Conservation (phyloP, 2,329 filamentous ascomycete species). For the Fusarium pseudograminearum region DNA sequence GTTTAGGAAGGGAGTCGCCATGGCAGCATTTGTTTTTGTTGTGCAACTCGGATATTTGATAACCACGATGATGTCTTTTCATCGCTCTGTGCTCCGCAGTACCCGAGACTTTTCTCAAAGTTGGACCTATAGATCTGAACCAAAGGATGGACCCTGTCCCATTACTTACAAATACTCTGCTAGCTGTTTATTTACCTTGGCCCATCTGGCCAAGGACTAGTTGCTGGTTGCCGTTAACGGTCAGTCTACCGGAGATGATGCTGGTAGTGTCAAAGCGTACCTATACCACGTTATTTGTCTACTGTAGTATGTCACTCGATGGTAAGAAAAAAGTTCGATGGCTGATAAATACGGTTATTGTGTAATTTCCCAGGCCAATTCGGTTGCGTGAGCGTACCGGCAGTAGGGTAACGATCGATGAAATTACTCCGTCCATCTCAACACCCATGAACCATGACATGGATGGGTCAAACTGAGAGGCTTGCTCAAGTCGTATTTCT, state of each 20-base stretch:
- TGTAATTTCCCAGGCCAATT: neutral
- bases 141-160: neutral
- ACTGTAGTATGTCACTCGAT: neutral
- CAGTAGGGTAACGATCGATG: neutral
- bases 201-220: neutral
- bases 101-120: conserved; percentile 15
- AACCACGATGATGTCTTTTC: neutral
- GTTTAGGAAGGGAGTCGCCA: conserved; percentile 15
- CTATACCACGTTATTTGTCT: neutral
- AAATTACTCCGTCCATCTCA: conserved; percentile 2
- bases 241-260: conserved; percentile 1
- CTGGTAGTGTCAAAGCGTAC: neutral
- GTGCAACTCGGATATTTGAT: neutral
- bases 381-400: neutral
- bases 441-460: neutral
- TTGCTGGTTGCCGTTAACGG: neutral
- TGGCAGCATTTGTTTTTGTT: conserved; percentile 14
- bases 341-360: neutral
- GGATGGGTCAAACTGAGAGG: neutral
- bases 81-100: neutral
- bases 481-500: neutral
- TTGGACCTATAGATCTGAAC: neutral
- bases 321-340: neutral
- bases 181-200: neutral
- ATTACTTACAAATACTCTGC: neutral